Conservation (phyloP, 2,329 filamentous ascomycete species). For the Verticillium albo-atrum region DNA sequence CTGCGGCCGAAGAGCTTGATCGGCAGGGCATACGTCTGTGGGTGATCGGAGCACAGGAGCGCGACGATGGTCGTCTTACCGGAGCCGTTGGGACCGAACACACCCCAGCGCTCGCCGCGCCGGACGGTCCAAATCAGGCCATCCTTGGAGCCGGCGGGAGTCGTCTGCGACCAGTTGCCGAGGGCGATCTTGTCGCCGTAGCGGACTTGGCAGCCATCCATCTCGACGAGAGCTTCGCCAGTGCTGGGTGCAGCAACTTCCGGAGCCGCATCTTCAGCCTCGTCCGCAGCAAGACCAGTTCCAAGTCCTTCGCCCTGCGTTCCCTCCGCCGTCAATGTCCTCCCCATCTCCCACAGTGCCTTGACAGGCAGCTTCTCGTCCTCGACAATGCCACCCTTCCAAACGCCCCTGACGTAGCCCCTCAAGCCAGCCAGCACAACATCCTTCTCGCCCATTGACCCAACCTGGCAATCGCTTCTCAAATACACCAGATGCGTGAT, state of each 20-base stretch:
- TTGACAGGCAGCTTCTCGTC: conserved; percentile 44
- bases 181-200: conserved; percentile 77
- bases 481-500: conserved; percentile 79
- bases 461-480: conserved; percentile 60
- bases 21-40: conserved; percentile 85
- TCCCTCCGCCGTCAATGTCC: conserved; percentile 35
- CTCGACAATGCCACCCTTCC: conserved; percentile 35
- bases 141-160: conserved; percentile 40
- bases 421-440: conserved; percentile 53
- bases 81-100: conserved; percentile 91
- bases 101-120: conserved; percentile 81
- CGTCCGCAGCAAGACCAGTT: conserved; percentile 14
- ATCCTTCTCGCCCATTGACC: conserved; percentile 60
- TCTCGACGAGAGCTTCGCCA: conserved; percentile 75
- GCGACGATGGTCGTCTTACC: conserved; percentile 95
- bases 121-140: conserved; percentile 82
- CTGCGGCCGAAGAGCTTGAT: conserved; percentile 81
- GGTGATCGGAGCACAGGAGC: conserved; percentile 91
- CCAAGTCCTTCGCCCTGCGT: conserved; percentile 29
- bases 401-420: conserved; percentile 42
- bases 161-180: conserved; percentile 71
- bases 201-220: conserved; percentile 76
- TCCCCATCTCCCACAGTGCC: conserved; percentile 45
- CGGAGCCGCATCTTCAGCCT: conserved; percentile 4
- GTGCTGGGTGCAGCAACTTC: neutral